phyloP scores from a whole-genome alignment of 2,329 filamentous ascomycete genomes.

The Colletotrichum caudatum region DNA sequence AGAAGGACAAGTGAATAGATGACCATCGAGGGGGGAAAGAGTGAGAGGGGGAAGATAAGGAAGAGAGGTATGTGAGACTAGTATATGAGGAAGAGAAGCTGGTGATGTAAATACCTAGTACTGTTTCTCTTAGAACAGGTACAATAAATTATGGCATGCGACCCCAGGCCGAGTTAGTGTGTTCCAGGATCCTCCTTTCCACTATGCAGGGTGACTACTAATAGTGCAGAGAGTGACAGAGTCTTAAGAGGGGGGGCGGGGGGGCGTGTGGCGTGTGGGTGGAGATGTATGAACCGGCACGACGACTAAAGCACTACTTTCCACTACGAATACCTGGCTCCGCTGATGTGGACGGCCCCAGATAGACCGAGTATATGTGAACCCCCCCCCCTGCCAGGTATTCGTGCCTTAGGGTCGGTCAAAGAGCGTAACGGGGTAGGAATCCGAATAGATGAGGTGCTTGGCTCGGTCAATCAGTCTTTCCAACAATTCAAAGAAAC shows the following conservation, averaged over 20 bases:
- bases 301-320: slow-evolving; percentile 27
- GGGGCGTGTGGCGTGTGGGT: slow-evolving; percentile 20
- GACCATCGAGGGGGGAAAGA: not conserved
- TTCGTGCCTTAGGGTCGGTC: not conserved
- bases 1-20: slow-evolving; percentile 31
- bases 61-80: slow-evolving; percentile 9
- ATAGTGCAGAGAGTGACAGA: not conserved
- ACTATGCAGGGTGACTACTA: not conserved
- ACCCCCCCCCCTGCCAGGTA: not conserved
- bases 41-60: not conserved
- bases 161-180: slow-evolving; percentile 1
- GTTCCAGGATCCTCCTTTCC: slow-evolving; percentile 14
- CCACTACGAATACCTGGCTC: not conserved
- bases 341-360: slow-evolving; percentile 17
- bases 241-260: not conserved
- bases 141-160: not conserved
- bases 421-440: no score
- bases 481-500: not conserved
- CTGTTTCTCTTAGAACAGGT: not conserved
- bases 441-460: not conserved
- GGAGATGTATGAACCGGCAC: slow-evolving; percentile 22
- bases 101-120: slow-evolving; percentile 26
- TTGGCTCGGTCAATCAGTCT: not conserved
- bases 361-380: slow-evolving; percentile 17
- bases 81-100: slow-evolving; percentile 14